Base-by-base conservation (phyloP, 2,329 filamentous ascomycete species). In the Verticillium dahliae region DNA sequence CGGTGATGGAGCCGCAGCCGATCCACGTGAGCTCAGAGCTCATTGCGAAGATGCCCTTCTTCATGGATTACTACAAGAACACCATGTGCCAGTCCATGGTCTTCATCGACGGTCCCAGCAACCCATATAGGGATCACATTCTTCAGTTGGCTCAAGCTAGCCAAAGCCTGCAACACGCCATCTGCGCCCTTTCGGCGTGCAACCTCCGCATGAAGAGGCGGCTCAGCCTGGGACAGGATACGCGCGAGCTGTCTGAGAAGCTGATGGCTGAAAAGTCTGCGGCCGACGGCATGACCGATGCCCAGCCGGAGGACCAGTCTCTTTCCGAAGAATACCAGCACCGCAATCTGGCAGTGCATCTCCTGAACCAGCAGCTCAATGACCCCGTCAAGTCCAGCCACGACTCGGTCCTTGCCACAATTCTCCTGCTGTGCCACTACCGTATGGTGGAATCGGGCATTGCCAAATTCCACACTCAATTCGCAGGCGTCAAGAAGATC, bases 391-490 rank as follows among this genome's bases (percentile, higher is more conserved):
- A 87, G 68, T 90, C 92, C 4, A 87, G 89, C 60, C 89, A 95
- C 67, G 94, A 97, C 73, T 93, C 91, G 0, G 90, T 95, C 4
- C 80, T 97, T 35, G 93, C 92, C 2, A 96, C 92, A 4, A 86
- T 97, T 39, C 83, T 97, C 45, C 84, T 97, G 9, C 81, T 97
- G 3, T 97, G 92, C 72, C 87, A 97, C 63, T 97, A 96, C 73
- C 90, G 96, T 67, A 92, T 97, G 77, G 95, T 92, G 65, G 93
- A 97, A 74, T 95, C 91, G 1, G 94, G 94, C 3, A 89, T 97
- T 67, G 92, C 91, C 22, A 94, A 94, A 69, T 97, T 97, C 76
- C 91, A 92, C 67, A 95, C 91, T 0, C 94, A 97, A 72, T 92
- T 97, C 69, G 92, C 92, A 1, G 93, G 94, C 0, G 92, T 97